phyloP scores from a whole-genome alignment of 805 yeast species.

The Diddensiella santjacobensis region DNA sequence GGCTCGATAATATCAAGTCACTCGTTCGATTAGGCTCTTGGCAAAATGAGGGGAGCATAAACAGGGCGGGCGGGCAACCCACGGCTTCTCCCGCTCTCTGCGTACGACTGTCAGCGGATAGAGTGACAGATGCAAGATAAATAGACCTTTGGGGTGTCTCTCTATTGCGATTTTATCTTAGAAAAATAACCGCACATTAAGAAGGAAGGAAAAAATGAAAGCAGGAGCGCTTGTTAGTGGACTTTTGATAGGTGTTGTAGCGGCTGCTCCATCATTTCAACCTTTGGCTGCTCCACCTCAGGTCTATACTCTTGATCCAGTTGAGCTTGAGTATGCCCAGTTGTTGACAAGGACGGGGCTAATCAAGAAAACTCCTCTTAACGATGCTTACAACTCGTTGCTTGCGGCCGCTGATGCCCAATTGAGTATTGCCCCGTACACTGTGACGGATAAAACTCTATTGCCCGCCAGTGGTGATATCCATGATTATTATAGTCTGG shows the following conservation, averaged over 20 bases:
- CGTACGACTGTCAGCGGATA: no score
- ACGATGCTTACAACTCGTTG: not conserved
- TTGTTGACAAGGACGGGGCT: not conserved
- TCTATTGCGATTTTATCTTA: no score
- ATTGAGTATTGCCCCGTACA: not conserved
- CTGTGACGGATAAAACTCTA: constrained; percentile 5
- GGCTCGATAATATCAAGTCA: no score
- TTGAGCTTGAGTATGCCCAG: constrained; percentile 1
- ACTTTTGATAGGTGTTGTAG: not conserved
- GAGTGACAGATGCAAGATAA: no score
- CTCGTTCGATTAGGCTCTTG: no score
- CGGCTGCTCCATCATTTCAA: not conserved
- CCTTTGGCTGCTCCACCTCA: not conserved
- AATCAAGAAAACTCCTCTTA: not conserved
- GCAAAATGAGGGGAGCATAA: no score
- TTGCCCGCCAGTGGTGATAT: not conserved
- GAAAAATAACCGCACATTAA: no score
- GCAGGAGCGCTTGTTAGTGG: not conserved
- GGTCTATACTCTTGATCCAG: constrained; percentile 1
- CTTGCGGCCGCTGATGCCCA: not conserved
- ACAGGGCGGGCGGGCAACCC: no score
- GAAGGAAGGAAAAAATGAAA: no score
- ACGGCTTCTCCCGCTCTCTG: no score
- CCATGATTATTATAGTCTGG: constrained; percentile 5
- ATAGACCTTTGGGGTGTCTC: no score